Evolutionary conservation across 129 eudicot species (phyloP).

Genomic region (Escallonia rubra): DNA sequence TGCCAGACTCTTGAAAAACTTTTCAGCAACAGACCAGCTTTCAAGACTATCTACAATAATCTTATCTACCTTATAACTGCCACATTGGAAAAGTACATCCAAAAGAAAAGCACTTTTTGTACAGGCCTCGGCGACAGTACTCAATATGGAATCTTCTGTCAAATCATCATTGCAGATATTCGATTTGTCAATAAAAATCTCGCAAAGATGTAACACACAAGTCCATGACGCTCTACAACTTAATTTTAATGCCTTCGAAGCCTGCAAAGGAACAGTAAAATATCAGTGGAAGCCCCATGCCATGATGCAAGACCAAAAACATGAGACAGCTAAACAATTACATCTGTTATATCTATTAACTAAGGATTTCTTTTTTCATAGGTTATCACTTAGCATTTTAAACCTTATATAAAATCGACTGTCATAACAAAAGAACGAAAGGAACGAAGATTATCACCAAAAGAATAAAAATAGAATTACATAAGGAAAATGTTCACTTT

Average conservation of each 20-base stretch:
- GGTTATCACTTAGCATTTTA: too few relatives aligned
- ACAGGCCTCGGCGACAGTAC: slow-evolving; percentile 54
- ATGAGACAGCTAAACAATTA: too few relatives aligned
- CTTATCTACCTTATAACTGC: slow-evolving; percentile 32
- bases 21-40: slow-evolving; percentile 72
- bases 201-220: slow-evolving; percentile 37
- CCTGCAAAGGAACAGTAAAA: slow-evolving; percentile 42
- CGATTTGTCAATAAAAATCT: slow-evolving; percentile 30
- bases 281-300: background rate
- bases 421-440: too few relatives aligned
- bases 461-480: too few relatives aligned
- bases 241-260: slow-evolving; percentile 49
- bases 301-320: too few relatives aligned
- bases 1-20: slow-evolving; percentile 46
- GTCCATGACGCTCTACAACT: slow-evolving; percentile 83
- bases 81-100: slow-evolving; percentile 53
- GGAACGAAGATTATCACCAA: too few relatives aligned
- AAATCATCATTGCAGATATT: slow-evolving; percentile 28
- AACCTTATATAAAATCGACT: too few relatives aligned
- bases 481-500: too few relatives aligned
- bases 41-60: slow-evolving; percentile 40
- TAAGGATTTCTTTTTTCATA: too few relatives aligned
- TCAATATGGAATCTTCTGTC: slow-evolving; percentile 44
- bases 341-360: too few relatives aligned
- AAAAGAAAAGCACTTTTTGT: slow-evolving; percentile 56